Conservation (phyloP, 2,329 filamentous ascomycete species). For the Cryphonectria radicalis region DNA sequence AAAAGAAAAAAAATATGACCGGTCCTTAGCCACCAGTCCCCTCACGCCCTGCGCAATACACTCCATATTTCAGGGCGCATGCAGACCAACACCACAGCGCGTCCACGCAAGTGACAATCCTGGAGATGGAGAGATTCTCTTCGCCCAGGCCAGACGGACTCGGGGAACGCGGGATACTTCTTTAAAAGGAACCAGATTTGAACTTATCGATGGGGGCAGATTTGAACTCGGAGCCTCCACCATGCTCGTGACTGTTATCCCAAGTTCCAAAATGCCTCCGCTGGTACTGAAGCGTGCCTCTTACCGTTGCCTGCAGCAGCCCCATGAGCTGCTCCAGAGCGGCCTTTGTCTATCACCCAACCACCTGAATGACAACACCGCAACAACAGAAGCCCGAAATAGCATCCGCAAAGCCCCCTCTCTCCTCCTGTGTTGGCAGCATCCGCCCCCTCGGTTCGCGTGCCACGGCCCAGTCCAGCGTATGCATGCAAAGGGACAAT, state of each 20-base stretch:
- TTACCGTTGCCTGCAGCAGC: background rate
- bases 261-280: background rate
- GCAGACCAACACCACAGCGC: background rate
- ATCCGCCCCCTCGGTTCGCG: background rate
- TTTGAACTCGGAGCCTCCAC: background rate
- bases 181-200: background rate
- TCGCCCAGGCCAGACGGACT: conserved; percentile 4
- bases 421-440: background rate
- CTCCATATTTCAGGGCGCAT: background rate
- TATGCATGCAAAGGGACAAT: background rate
- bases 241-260: background rate
- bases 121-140: background rate
- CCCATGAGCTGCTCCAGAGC: background rate
- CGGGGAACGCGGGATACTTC: background rate
- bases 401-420: no score
- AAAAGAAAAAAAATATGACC: background rate
- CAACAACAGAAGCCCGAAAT: no score
- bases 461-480: background rate
- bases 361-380: no score
- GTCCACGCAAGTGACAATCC: background rate
- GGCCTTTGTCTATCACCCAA: background rate
- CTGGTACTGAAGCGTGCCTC: background rate
- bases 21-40: background rate
- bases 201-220: background rate
- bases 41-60: conserved; percentile 1